These are phyloP conservation scores for Fusarium sp. DNA, from an alignment of 2,329 filamentous ascomycete species.

Conservation along the genomic window DNA sequence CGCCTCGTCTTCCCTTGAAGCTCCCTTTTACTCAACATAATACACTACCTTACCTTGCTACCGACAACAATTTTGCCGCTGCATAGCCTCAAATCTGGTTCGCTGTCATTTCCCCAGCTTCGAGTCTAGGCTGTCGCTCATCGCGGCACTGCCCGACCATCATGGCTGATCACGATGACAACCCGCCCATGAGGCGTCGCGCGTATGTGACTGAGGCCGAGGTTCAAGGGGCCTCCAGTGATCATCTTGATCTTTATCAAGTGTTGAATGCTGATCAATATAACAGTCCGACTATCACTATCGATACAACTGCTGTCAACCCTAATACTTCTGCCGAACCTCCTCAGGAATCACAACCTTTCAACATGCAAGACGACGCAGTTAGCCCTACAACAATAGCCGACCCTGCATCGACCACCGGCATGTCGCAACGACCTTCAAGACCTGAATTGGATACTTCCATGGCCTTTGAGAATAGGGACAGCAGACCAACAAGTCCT, in stretches of 20 bases:
- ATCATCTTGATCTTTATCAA: constrained; percentile 11
- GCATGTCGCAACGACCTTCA: constrained; percentile 37
- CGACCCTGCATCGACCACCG: constrained; percentile 46
- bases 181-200: constrained; percentile 42
- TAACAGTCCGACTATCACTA: constrained; percentile 64
- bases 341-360: constrained; percentile 41
- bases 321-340: constrained; percentile 45
- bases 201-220: constrained; percentile 38
- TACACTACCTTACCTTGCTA: constrained; percentile 10
- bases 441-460: constrained; percentile 61
- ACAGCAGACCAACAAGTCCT: constrained; percentile 75
- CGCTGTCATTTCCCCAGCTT: constrained; percentile 6
- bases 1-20: constrained; percentile 38
- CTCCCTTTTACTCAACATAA: constrained; percentile 28
- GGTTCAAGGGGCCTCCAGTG: constrained; percentile 23
- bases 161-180: constrained; percentile 41
- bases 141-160: constrained; percentile 22
- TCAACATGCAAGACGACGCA: constrained; percentile 53
- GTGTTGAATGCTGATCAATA: constrained; percentile 25
- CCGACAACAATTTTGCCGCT: constrained; percentile 24
- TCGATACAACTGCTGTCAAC: constrained; percentile 60
- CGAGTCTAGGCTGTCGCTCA: constrained; percentile 22
- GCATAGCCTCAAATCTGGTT: constrained; percentile 38
- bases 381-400: constrained; percentile 54
- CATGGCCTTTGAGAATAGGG: constrained; percentile 73